These are phyloP conservation scores for Botryotinia globosa DNA, from an alignment of 2,329 filamentous ascomycete species.

Conservation along the genomic window DNA sequence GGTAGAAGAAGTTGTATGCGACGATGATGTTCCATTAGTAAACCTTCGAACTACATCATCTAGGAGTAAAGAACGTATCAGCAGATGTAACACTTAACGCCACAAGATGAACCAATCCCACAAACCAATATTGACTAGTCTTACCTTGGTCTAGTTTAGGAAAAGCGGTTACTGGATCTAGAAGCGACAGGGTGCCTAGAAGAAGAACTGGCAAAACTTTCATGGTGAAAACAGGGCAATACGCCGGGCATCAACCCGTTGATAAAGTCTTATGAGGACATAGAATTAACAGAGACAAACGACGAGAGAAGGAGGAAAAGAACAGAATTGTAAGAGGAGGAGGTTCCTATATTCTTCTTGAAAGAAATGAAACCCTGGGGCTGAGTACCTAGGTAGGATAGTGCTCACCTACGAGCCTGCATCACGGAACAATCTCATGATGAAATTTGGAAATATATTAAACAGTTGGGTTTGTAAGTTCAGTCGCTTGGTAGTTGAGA, in stretches of 20 bases:
- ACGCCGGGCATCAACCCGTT: constrained; percentile 12
- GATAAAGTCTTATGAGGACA: constrained; percentile 5
- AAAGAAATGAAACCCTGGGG: constrained; percentile 13
- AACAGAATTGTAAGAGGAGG: constrained; percentile 9
- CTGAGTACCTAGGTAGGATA: constrained; percentile 1
- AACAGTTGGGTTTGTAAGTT: constrained; percentile 9
- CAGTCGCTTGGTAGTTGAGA: constrained; percentile 11
- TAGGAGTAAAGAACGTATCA: constrained; percentile 4
- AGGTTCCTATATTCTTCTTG: constrained; percentile 19
- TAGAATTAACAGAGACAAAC: constrained; percentile 14
- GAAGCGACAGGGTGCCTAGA: constrained; percentile 25
- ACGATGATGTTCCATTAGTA: constrained; percentile 15
- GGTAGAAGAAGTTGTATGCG: constrained; percentile 11
- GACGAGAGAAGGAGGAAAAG: constrained; percentile 17
- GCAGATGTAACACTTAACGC: constrained; percentile 17
- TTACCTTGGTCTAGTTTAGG: constrained; percentile 15
- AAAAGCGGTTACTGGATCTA: constrained; percentile 24
- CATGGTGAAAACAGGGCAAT: constrained; percentile 26
- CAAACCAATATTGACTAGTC: constrained; percentile 10
- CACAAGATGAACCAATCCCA: constrained; percentile 13
- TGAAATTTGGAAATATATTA: neutral
- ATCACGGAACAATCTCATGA: constrained; percentile 17
- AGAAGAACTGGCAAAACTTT: constrained; percentile 23
- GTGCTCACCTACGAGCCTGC: constrained; percentile 14
- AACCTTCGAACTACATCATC: constrained; percentile 11